Percentiles rank a stretch among this genome's conserved stretches.
Evolutionary conservation across 495 filamentous ascomycete genomes (phyloP).

Genomic region (Hypoxylon lienhwacheense): DNA sequence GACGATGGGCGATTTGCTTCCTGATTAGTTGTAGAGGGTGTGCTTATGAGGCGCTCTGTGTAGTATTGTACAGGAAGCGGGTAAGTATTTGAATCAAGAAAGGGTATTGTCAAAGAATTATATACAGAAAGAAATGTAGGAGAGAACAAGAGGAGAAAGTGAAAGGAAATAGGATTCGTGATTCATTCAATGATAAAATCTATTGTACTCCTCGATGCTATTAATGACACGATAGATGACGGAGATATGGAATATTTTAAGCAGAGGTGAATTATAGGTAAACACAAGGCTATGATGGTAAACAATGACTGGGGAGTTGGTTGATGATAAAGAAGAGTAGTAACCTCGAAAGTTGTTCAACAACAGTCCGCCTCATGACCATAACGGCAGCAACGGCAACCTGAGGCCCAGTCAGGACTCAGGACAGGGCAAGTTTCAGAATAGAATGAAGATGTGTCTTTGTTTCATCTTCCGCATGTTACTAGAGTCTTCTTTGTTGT

Average conservation of each 20-base stretch:
- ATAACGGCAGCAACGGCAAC: background rate
- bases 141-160: constrained; percentile 3
- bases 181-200: constrained; percentile 30
- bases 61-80: constrained; percentile 5
- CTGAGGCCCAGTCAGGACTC: constrained; percentile 17
- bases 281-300: no score
- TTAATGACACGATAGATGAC: constrained; percentile 14
- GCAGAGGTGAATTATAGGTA: no score
- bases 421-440: constrained; percentile 27
- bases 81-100: constrained; percentile 1
- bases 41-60: constrained; percentile 8
- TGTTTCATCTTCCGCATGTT: constrained; percentile 22
- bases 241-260: constrained; percentile 10
- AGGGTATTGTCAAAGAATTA: constrained; percentile 20
- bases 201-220: constrained; percentile 23
- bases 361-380: constrained; percentile 10
- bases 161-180: constrained; percentile 3
- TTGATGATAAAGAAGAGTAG: constrained; percentile 27
- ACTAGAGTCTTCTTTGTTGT: constrained; percentile 30
- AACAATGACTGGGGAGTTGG: constrained; percentile 22
- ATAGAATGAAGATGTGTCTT: constrained; percentile 26
- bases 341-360: constrained; percentile 7
- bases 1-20: constrained; percentile 2
- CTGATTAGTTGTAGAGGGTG: constrained; percentile 7
- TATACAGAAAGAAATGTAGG: constrained; percentile 19